These are phyloP conservation scores for Fusarium sp. DNA, from an alignment of 2,329 filamentous ascomycete genomes.

Conservation along the genomic window DNA sequence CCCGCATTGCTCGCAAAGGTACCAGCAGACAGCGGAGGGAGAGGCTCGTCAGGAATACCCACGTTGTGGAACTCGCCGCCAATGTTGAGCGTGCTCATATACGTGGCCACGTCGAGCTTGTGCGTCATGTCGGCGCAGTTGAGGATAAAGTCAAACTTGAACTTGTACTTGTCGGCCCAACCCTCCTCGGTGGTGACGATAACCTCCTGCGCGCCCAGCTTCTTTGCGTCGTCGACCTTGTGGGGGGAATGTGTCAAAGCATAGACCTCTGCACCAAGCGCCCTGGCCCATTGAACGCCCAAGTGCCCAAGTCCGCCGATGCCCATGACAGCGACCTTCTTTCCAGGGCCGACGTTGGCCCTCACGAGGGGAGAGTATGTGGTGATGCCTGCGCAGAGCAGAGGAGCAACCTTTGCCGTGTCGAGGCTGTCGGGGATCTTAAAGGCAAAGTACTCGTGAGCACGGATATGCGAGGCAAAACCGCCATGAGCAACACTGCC, in stretches of 20 bases:
- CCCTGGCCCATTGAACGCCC: conserved; percentile 75
- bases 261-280: conserved; percentile 74
- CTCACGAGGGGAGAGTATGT: conserved; percentile 75
- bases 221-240: conserved; percentile 69
- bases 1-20: conserved; percentile 62
- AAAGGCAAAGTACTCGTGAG: conserved; percentile 68
- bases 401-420: conserved; percentile 67
- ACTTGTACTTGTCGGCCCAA: conserved; percentile 67
- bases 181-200: conserved; percentile 60
- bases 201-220: conserved; percentile 70
- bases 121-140: conserved; percentile 62
- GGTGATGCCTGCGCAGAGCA: conserved; percentile 83
- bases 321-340: conserved; percentile 74
- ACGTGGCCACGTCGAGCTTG: conserved; percentile 64
- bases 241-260: conserved; percentile 69
- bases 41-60: conserved; percentile 64
- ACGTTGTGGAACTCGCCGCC: conserved; percentile 68
- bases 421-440: conserved; percentile 66
- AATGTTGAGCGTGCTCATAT: conserved; percentile 63
- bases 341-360: conserved; percentile 75
- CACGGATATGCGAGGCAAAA: conserved; percentile 61
- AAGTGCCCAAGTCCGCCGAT: conserved; percentile 81
- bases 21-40: conserved; percentile 56
- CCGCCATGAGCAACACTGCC: conserved; percentile 74
- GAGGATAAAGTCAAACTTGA: conserved; percentile 63